Base-by-base conservation (phyloP, 805 yeast genomes). In the Dipodascopsis tothii region DNA sequence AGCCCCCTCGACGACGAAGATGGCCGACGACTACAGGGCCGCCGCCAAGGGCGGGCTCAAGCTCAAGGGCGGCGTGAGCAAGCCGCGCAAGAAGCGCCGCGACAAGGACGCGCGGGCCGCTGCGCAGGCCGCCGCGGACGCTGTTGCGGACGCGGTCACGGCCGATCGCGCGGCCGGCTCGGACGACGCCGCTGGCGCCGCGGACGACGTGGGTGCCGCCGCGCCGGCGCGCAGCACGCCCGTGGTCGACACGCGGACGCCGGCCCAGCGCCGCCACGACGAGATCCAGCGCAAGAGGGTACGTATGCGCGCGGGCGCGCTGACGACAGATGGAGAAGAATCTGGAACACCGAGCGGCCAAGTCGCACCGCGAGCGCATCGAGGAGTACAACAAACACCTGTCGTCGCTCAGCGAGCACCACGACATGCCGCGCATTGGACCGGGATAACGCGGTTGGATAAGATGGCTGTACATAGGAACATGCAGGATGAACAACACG, bases 351-450 rank as follows among this genome's bases (percentile, higher is more conserved):
- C 46, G 50, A 16, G 52, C 56, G 5, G 43, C 54, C 14, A 55
- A 55, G 33, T 48, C 58, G 5, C 54, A 52, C 43, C 41, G 52
- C 18, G 54, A 56, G 30, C 42, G 46, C 22, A 45, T 56, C 1
- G 46, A 56, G 32, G 60, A 56, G 33, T 56, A 57, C 39, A 56
- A 56, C 41, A 39, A 50, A 21, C 56, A 57, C 35, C 43, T 56
- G 18, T 41, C 48, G 33, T 40, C 45, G 20, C 44, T 56, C 14
- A 52, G 51, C 5, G 60, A 56, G 22, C 60, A 56, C 37, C 39
- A 56, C 32, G 60, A 56, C 18, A 55, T 56, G 60, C 60, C 60
- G 4, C 14, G 14, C 11, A 25, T 25, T 25, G 30, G 30, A 25
- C 30, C 30, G 14, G 30, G 30, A 25, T 25, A 25, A 25, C n/a